phyloP scores from a whole-genome alignment of 441 rosid species.

The Biscutella auriculata region DNA sequence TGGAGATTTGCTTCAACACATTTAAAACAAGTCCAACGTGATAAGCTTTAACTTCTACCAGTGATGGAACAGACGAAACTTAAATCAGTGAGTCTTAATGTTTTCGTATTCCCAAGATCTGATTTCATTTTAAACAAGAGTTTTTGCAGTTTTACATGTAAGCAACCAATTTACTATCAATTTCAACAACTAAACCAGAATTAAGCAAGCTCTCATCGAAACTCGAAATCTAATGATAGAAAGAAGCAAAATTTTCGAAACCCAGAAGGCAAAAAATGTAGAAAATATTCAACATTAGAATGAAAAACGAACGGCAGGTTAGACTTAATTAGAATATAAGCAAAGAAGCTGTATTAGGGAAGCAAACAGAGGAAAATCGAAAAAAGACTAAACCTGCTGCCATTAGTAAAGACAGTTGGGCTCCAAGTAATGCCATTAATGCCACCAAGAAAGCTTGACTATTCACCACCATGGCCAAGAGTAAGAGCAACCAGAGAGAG shows the following conservation, averaged over 20 bases:
- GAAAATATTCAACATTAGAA: not conserved
- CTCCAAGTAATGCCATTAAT: constrained; percentile 32
- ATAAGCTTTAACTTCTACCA: not conserved
- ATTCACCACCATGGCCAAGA: constrained; percentile 35
- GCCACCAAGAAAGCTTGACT: constrained; percentile 31
- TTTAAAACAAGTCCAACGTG: not conserved
- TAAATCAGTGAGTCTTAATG: not conserved
- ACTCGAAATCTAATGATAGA: not conserved
- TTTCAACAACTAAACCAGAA: too few species aligned
- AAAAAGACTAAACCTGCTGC: constrained; percentile 41
- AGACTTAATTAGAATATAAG: not conserved
- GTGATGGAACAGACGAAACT: not conserved
- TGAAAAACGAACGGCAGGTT: not conserved
- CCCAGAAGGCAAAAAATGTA: constrained; percentile 1
- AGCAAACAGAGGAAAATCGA: constrained; percentile 11
- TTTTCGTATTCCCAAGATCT: constrained; percentile 1
- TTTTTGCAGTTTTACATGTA: constrained; percentile 14
- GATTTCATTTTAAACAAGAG: not conserved
- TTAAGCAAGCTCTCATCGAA: not conserved
- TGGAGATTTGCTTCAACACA: not conserved
- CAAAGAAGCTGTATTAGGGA: not conserved
- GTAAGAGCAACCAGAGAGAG: constrained; percentile 9
- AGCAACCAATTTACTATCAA: not conserved
- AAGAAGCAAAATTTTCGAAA: constrained; percentile 7
- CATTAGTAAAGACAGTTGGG: constrained; percentile 37